Evolutionary conservation across 345 rosid species (phyloP).

Genomic region (Lumnitzera racemosa): DNA sequence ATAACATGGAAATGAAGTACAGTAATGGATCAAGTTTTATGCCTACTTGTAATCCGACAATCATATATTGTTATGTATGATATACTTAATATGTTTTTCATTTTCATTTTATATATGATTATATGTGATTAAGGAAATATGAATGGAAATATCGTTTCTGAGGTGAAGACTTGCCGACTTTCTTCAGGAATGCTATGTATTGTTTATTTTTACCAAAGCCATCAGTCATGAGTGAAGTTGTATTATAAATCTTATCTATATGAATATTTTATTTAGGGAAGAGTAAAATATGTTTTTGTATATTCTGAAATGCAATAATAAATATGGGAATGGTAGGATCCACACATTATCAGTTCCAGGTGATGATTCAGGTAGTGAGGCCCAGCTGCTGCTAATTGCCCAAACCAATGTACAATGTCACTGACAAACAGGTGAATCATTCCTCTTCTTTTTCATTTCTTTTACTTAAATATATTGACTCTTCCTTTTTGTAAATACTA

Average conservation of each 20-base stretch:
- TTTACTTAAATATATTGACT: neutral
- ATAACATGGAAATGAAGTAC: too few relatives aligned
- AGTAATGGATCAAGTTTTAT: too few relatives aligned
- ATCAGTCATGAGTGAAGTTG: too few relatives aligned
- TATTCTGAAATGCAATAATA: neutral
- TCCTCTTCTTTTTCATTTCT: slow-evolving; percentile 14
- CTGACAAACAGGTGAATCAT: slow-evolving; percentile 82
- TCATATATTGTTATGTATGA: too few relatives aligned
- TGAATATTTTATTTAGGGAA: slow-evolving; percentile 4
- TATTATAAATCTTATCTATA: too few relatives aligned
- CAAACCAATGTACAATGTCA: slow-evolving; percentile 52
- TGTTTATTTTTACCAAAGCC: too few relatives aligned
- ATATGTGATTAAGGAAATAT: neutral
- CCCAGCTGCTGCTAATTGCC: slow-evolving; percentile 55
- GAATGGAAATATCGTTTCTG: neutral
- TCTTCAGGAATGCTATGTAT: too few relatives aligned
- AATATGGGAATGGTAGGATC: slow-evolving; percentile 21
- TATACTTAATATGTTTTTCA: too few relatives aligned
- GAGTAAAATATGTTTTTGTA: neutral
- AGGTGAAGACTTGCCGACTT: too few relatives aligned
- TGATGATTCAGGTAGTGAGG: slow-evolving; percentile 59
- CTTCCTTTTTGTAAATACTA: neutral
- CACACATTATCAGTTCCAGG: slow-evolving; percentile 57
- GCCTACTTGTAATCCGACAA: too few relatives aligned
- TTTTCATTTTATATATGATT: too few relatives aligned